Base-by-base conservation (phyloP, 352 stramenopile genomes). In the Paralagenidium karlingii region DNA sequence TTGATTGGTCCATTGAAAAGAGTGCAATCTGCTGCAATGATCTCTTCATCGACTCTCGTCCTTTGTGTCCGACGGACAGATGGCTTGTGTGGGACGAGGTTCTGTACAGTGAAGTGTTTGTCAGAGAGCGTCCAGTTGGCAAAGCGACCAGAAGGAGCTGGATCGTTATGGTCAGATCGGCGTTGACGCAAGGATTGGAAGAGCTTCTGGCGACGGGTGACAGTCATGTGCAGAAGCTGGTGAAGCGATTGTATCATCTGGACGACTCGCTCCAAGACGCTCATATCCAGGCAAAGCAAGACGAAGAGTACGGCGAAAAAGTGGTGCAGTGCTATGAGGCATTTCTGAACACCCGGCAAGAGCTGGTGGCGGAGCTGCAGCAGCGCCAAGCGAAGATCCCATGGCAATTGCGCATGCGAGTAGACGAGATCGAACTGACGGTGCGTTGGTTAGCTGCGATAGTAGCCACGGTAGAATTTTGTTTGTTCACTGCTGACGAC, bases 391-490 rank as follows among this genome's bases (percentile, higher is more conserved):
- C 74, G 24, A 34, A 44, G 22, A 67, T 84, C 18, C 67, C 69
- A 4, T 84, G 67, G 69, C 67, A 84, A 34, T 43, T 84, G 43
- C 63, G 63, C 20, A 64, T 81, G 65, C 78, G 71, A 36, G 82
- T 87, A 43, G 70, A 87, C 43, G 76, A 87, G 38, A 56, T 90
- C 8, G 76, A 90, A 38, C 58, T 84, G 27, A 86, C 76, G 57
- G 76, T 90, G 32, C 21, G 68, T 24, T 1, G 16, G 31, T 13
- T 40, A 13, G n/a, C n/a, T n/a, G n/a, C n/a, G n/a, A n/a, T n/a
- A n/a, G n/a, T n/a, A n/a, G n/a, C n/a, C n/a, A n/a, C n/a, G n/a
- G n/a, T n/a, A n/a, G n/a, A n/a, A n/a, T n/a, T n/a, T n/a, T n/a
- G n/a, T n/a, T n/a, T n/a, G n/a, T n/a, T n/a, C n/a, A n/a, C n/a